Base-by-base conservation (phyloP, 2,329 filamentous ascomycete species). In the Pseudogymnoascus sp. region DNA sequence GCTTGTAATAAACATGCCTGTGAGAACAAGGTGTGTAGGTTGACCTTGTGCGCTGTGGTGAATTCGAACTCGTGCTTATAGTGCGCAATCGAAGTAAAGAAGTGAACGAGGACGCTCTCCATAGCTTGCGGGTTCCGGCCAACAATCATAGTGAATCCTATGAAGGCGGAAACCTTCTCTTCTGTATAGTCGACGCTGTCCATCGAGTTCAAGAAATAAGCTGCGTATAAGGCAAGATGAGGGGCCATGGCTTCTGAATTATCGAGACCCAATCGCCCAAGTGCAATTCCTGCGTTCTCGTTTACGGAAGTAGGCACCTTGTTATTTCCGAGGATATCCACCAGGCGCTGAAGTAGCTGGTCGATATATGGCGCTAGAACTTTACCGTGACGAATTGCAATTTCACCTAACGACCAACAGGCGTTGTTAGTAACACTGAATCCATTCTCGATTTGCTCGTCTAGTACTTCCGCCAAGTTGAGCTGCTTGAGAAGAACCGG, bases 381-480 rank as follows among this genome's bases (percentile, higher is more conserved):
- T 65, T 87, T 85, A 67, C 87, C 84, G 72, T 90, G 82, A 65
- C 91, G 87, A 74, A 96, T 86, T 14, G 92, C 86, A 65, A 97
- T 94, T 78, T 99, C 94, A 42, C 94, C 94, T 23, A 87, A 87
- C 5, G 92, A 95, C 94, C 94, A 99, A 77, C 93, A 97, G 22
- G 94, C 93, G 72, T 99, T 99, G 82, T 97, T 99, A 64, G 97
- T 87, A 30, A 97, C 92, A 64, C 92, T 91, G 74, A 96, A 97
- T 12, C 87, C 88, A 16, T 85, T 89, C 66, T 96, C 91, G 55
- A 91, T 86, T 64, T 92, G 89, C 68, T 95, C 91, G 64, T 92
- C 89, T 16, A 85, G 76, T 60, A 92, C 83, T 62, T 81, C 82
- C 65, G 92, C 88, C 67, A 96, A 79, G 67, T 97, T 92, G 28